These are phyloP conservation scores for Erysimum cheiranthoides DNA, from an alignment of 345 rosid species.

Conservation along the genomic window DNA sequence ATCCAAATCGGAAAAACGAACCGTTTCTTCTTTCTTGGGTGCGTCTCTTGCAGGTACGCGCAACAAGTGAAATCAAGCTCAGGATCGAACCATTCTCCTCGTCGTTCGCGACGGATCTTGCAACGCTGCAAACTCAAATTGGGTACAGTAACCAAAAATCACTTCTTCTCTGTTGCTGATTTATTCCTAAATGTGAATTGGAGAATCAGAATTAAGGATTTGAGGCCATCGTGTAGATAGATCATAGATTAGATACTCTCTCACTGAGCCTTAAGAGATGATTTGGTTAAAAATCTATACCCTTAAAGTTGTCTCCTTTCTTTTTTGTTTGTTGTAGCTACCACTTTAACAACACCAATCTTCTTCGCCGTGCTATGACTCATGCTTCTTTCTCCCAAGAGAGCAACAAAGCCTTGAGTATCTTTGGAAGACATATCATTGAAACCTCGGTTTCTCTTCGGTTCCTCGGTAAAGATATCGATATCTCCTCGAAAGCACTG, in stretches of 20 bases:
- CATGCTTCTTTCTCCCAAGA: constrained; percentile 72
- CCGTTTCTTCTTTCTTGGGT: neutral
- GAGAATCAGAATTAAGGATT: neutral
- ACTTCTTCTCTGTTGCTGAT: neutral
- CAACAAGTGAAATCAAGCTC: constrained; percentile 26
- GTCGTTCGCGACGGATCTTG: constrained; percentile 49
- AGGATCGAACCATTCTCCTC: constrained; percentile 43
- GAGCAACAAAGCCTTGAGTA: constrained; percentile 68
- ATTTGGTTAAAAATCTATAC: neutral
- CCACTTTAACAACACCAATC: constrained; percentile 50
- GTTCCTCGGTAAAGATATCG: constrained; percentile 51
- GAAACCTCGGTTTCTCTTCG: constrained; percentile 54
- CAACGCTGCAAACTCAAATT: constrained; percentile 52
- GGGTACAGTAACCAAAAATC: constrained; percentile 29
- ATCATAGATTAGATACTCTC: neutral
- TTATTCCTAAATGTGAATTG: neutral
- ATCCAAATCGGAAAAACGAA: neutral
- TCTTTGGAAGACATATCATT: constrained; percentile 62
- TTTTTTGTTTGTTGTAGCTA: constrained; percentile 48
- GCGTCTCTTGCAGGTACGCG: constrained; percentile 42
- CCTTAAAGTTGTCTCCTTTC: constrained; percentile 7
- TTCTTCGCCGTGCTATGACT: constrained; percentile 76
- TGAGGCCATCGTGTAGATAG: neutral
- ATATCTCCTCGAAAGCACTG: constrained; percentile 59
- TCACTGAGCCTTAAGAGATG: neutral